Evolutionary conservation across 2,329 filamentous ascomycete species (phyloP), one percentile per base, ranked within the genome.

Genomic region (Atkinsonella hypoxylon): DNA sequence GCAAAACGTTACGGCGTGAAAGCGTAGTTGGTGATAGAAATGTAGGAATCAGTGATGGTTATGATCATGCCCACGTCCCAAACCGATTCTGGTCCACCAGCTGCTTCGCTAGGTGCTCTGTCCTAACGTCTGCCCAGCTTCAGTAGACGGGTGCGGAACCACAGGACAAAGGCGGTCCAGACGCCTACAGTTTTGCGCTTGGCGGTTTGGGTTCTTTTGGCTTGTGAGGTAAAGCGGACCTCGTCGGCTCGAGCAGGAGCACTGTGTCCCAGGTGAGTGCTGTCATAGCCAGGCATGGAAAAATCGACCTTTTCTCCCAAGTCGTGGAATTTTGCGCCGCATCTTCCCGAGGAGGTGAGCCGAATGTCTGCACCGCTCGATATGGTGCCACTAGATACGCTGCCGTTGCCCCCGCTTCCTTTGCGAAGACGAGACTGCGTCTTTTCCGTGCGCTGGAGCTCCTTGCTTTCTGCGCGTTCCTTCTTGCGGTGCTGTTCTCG

Each of bases 151-250:
- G 80, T 83, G 53, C 79, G 70, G 26, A 84, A 62, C 81, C 81
- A 84, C 50, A 84, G 69, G 47, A 83, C 70, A 57, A 84, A 82
- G 20, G 73, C 74, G 8, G 76, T 81, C 79, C 80, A 84, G 39
- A 78, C 73, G 54, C 76, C 71, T 54, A 78, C 77, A 1, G 79
- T 83, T 67, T 76, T 79, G 57, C 71, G 73, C 68, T 82, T 83
- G 51, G 77, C 71, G 8, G 70, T 69, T 58, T 67, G 72, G 52
- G 65, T 67, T 51, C 75, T 67, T 38, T 66, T 63, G 4, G 66
- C 67, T 17, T 40, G 38, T 38, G 65, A 64, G 51, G 71, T 64
- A 51, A 77, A 76, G 13, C 65, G 64, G 17, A 73, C 68, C 2
- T 70, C 68, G 17, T 72, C 68, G 17, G 72, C 69, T 13, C 60